Percentiles rank a stretch among this genome's conserved stretches.
Conservation (phyloP, 2,329 filamentous ascomycete genomes). For the Tricladium varicosporioides region DNA sequence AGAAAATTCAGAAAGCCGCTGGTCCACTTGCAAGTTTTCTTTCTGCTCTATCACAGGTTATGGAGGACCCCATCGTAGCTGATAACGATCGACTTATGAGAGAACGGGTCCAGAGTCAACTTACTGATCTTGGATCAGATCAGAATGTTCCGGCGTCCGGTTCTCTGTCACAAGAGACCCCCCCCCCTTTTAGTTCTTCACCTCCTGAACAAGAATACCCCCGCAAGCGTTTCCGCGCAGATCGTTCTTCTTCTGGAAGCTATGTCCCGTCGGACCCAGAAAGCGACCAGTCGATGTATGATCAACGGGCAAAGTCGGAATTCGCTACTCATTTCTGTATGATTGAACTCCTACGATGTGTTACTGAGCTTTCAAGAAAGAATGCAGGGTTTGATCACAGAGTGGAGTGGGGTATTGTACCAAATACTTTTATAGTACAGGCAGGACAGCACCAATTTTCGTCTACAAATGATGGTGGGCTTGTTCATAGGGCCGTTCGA, state of each 20-base stretch:
- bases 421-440: background rate
- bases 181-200: background rate
- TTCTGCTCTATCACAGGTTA: slow-evolving; percentile 1
- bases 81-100: background rate
- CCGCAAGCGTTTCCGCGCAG: background rate
- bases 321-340: slow-evolving; percentile 1
- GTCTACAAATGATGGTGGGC: slow-evolving; percentile 1
- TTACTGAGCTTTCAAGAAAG: slow-evolving; percentile 2
- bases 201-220: background rate
- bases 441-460: slow-evolving; percentile 2
- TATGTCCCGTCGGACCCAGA: background rate
- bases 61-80: background rate
- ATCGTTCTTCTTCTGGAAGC: slow-evolving; percentile 2
- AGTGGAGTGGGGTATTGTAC: slow-evolving; percentile 1
- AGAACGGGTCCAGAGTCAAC: background rate
- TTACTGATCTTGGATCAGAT: background rate
- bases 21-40: slow-evolving; percentile 1
- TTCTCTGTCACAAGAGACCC: background rate
- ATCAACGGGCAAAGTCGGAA: background rate
- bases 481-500: background rate
- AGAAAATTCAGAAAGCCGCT: background rate
- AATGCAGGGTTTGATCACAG: background rate
- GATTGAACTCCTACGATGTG: background rate
- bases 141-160: background rate
- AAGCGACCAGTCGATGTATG: slow-evolving; percentile 1